Base-by-base conservation (phyloP, 108 stramenopile species). In the Bacterosira constricta region DNA sequence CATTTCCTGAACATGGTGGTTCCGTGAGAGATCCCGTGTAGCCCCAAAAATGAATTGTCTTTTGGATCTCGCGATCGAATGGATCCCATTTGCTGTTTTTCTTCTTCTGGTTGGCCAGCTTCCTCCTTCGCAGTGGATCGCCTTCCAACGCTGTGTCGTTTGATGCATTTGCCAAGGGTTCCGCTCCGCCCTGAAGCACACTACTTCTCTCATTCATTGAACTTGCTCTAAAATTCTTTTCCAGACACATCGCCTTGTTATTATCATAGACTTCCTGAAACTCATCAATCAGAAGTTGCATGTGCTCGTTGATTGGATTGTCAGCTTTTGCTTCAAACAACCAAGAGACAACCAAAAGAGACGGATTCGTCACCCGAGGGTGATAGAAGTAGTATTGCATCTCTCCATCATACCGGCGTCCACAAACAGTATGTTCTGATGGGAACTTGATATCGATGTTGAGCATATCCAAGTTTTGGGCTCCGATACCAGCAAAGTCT, bases 371-470 rank as follows among this genome's bases (percentile, higher is more conserved):
- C n/a, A n/a, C n/a, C n/a, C n/a, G n/a, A 0, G 83, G 83, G 56
- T 92, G 85, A n/a, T 82, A 66, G 52, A 86, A 86, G 54, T 79
- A 86, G n/a, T 89, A 81, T 56, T 92, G 91, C 82, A 88, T 86
- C 59, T 92, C 91, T 6, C 75, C 91, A 71, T 88, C 87, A 75
- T 75, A 92, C 9, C 25, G 13, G 56, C 85, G 71, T 1, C 88
- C 88, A 53, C 81, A 69, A 10, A 92, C 79, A 21, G 66, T 67
- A 46, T 92, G 91, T 63, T 92, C 91, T 1, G 84, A 61, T 32
- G 88, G 88, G 35, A 92, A 69, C 62, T 92, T 92, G 63, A 92
- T 86, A 80, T 92, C 91, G 26, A 88, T 71, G 68, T 92, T 86
- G 77, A 32, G 82, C 72, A 82, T 69, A 78, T 53, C 87, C 75